Base-by-base conservation (phyloP, 2,329 filamentous ascomycete species). In the Chrysosporium queenslandicum region DNA sequence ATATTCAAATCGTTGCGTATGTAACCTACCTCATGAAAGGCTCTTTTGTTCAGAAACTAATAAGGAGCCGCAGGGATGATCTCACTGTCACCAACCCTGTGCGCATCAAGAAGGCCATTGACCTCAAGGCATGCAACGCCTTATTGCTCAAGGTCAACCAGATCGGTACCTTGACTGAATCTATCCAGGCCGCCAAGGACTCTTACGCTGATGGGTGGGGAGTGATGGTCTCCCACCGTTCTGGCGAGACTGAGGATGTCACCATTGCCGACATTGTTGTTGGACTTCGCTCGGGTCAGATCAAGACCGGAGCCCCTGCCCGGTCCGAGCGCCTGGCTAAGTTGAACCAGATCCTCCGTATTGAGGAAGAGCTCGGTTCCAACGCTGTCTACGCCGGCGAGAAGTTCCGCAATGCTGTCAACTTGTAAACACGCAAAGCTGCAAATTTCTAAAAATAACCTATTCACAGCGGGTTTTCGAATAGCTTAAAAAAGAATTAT, bases 111-210 rank as follows among this genome's bases (percentile, higher is more conserved):
- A 94, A 94, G 82, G 92, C 92, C 67, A 95, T 97, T 64, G 90
- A 97, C 74, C 85, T 92, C 68, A 98, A 98, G 86, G 87, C 92
- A 66, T 92, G 90, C 83, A 97, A 98, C 71, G 87, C 90, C 61
- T 86, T 98, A 56, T 82, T 98, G 58, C 87, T 98, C 71, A 98
- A 98, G 86, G 90, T 98, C 75, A 98, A 98, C 86, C 92, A 98
- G 81, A 98, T 98, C 66, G 92, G 92, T 76, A 96, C 92, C 63
- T 83, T 98, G 67, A 94, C 88, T 64, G 92, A 98, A 81, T 95
- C 92, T 56, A 96, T 97, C 77, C 90, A 97, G 79, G 92, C 92
- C 53, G 91, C 92, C 72, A 96, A 97, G 82, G 92, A 97, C 77
- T 94, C 91, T 48, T 97, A 92, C 71, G 86, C 85, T 63, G 91